Conservation (phyloP, 2,329 filamentous ascomycete genomes). For the Ophiostoma pallidulum region DNA sequence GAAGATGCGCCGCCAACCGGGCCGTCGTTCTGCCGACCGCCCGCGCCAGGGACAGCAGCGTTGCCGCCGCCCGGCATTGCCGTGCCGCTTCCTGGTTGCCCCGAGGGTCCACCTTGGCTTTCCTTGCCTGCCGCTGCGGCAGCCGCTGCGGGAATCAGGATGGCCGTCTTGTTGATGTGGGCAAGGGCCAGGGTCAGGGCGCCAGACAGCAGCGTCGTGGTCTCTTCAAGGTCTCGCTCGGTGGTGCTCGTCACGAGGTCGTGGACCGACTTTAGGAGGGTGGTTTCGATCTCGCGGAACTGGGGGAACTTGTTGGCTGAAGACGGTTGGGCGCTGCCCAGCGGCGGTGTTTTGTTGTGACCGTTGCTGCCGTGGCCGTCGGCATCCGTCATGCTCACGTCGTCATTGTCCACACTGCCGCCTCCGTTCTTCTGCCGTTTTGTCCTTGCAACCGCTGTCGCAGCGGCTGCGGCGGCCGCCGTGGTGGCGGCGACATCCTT, state of each 20-base stretch:
- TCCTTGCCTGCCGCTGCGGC: slow-evolving; percentile 6
- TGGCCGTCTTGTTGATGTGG: slow-evolving; percentile 71
- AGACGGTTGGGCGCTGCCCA: slow-evolving; percentile 13
- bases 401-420: slow-evolving; percentile 38
- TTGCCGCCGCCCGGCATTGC: background rate
- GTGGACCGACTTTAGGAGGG: slow-evolving; percentile 64
- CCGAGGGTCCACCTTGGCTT: slow-evolving; percentile 30
- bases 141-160: slow-evolving; percentile 13
- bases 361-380: slow-evolving; percentile 19
- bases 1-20: slow-evolving; percentile 4
- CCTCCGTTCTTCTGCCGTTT: background rate
- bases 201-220: slow-evolving; percentile 81
- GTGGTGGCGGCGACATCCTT: slow-evolving; percentile 68
- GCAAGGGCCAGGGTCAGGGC: slow-evolving; percentile 82
- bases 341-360: slow-evolving; percentile 14
- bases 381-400: slow-evolving; percentile 4
- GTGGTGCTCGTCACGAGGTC: slow-evolving; percentile 63
- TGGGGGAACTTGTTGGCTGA: slow-evolving; percentile 86
- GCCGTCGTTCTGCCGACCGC: slow-evolving; percentile 9
- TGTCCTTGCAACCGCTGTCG: slow-evolving; percentile 18
- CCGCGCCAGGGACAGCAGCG: slow-evolving; percentile 27
- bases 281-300: slow-evolving; percentile 77
- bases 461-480: slow-evolving; percentile 64
- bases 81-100: slow-evolving; percentile 14
- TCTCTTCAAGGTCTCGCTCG: slow-evolving; percentile 54